Base-by-base conservation (phyloP, 495 filamentous ascomycete genomes). In the Friedmanniomyces simplex region DNA sequence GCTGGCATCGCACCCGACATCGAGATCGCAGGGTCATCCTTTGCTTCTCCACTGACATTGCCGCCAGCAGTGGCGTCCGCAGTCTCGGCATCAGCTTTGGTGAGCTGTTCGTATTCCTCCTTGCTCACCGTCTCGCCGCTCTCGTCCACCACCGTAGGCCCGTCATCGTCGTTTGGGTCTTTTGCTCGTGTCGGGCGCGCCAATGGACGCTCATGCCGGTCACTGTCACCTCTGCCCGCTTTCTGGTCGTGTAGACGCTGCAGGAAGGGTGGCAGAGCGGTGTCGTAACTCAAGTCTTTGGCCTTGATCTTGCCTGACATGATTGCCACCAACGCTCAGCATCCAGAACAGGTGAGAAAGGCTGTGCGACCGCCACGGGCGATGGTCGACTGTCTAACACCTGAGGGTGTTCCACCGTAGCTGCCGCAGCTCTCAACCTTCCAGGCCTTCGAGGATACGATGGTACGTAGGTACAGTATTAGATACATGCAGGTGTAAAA, bases 81-180 rank as follows among this genome's bases (percentile, higher is more conserved):
- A 41, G 47, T 46, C 7, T 52, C 36, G 8, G 26, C 42, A 21
- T 30, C 50, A 37, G 28, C 28, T 32, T 3, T 10, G 10, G 28
- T 57, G 53, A 77, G 61, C 2, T 72, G 68, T 25, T 75, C 69
- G 49, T 73, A 73, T 48, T 77, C 73, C 25, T 64, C 68, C 61
- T 67, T 71, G 16, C 70, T 68, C 22, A 78, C 56, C 1, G 67
- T 69, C 39, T 74, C 63, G 25, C 71, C 72, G 53, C 63, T 71
- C 30, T 73, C 75, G 39, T 77, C 75, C 18, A 76, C 53, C n/a
- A 78, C 72, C 55, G 76, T 76, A 0, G 74, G 68, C 24, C 73
- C 74, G n/a, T 65, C 75, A 57, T 75, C 73, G 2, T 74, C 71
- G 0, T 72, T 71, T 41, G 74, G 68, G 6, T 69, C 70, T 50